Base-by-base conservation (phyloP, 805 yeast species). In the Lachancea dasiensis region DNA sequence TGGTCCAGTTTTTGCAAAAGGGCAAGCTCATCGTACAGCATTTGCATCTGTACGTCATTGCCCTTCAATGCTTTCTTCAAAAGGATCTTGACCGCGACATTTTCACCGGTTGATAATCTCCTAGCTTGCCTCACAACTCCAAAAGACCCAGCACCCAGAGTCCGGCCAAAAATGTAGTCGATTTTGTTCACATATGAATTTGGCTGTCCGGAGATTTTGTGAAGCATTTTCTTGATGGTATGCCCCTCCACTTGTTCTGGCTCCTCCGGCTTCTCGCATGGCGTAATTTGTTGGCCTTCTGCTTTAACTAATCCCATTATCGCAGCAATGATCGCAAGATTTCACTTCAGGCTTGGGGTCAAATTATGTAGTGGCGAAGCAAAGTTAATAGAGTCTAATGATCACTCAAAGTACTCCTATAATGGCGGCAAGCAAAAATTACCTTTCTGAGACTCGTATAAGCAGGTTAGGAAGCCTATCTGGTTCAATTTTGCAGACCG, bases 121-220 rank as follows among this genome's bases (percentile, higher is more conserved):
- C 75, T 66, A 2, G 96, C 97, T 46, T 75, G 73, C 49, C 95
- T 72, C 3, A 90, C 97, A 2, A 90, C 81, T 27, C 98, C 97
- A 61, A 86, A 92, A 1, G 95, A 77, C 4, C 98, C 97, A 0
- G 97, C 97, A 7, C 97, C 97, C 9, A 89, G 64, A 0, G 95
- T 86, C 43, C 75, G 76, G 9, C 89, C 90, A 58, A 87, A 85
- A 6, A 79, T 74, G 53, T 86, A 89, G 43, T 74, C 69, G 33
- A 70, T 60, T 61, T 86, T 86, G 52, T 84, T 74, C 28, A 69
- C 54, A 50, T 81, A 81, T 6, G 83, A 73, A 9, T 66, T 70
- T 0, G 94, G 95, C 58, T 85, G 92, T 5, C 89, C 86, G 31
- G 77, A 64, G 15, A 84, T 54, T 49, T 75, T 80, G 51, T 73